phyloP scores from a whole-genome alignment of 2,329 filamentous ascomycete genomes.

The Diaporthe sp. region DNA sequence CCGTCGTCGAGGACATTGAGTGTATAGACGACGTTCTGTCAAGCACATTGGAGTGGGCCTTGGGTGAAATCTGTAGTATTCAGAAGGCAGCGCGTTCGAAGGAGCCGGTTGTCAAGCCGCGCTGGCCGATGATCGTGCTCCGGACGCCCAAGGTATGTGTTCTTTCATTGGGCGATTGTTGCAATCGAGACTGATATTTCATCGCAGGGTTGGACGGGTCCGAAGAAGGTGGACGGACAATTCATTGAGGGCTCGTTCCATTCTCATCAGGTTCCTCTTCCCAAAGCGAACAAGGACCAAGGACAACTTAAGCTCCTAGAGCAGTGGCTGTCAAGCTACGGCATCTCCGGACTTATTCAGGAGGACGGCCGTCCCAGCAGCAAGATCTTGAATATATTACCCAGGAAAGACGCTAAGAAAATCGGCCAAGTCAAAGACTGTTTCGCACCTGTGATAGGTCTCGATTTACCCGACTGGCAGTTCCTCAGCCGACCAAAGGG shows the following conservation, averaged over 20 bases:
- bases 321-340: slow-evolving; percentile 69
- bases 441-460: slow-evolving; percentile 60
- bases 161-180: not conserved
- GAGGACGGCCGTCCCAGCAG: slow-evolving; percentile 60
- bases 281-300: slow-evolving; percentile 64
- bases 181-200: not conserved
- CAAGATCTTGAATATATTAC: slow-evolving; percentile 63
- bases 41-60: slow-evolving; percentile 68
- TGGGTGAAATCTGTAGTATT: slow-evolving; percentile 71
- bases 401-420: slow-evolving; percentile 61
- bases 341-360: slow-evolving; percentile 60
- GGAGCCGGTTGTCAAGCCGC: slow-evolving; percentile 70
- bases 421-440: slow-evolving; percentile 67
- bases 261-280: slow-evolving; percentile 73
- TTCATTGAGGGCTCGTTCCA: slow-evolving; percentile 74
- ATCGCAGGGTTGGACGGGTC: slow-evolving; percentile 68
- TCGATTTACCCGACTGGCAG: slow-evolving; percentile 67
- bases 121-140: slow-evolving; percentile 74
- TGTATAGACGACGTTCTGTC: slow-evolving; percentile 71
- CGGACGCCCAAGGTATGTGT: slow-evolving; percentile 65
- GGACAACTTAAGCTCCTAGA: slow-evolving; percentile 65
- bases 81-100: slow-evolving; percentile 69
- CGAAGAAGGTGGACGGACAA: slow-evolving; percentile 69
- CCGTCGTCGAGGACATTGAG: slow-evolving; percentile 68
- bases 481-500: slow-evolving; percentile 59